Percentiles rank a stretch among this genome's conserved stretches.
Evolutionary conservation across 2,329 filamentous ascomycete species (phyloP).

Genomic region (Conoideocrella luteorostrata): DNA sequence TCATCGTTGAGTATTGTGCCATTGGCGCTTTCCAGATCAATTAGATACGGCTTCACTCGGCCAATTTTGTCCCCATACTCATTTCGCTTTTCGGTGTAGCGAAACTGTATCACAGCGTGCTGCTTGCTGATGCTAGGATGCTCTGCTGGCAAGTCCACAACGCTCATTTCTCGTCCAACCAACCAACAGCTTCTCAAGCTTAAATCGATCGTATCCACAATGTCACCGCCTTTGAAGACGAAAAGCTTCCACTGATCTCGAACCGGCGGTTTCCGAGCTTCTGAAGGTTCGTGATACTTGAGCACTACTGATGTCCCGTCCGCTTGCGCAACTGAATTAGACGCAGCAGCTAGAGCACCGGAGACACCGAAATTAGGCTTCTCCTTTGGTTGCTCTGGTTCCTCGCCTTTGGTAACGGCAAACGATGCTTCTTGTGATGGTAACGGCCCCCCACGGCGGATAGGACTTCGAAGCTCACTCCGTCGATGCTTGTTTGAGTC

Average conservation of each 20-base stretch:
- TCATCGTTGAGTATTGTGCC: slow-evolving; percentile 79
- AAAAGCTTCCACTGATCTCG: slow-evolving; percentile 83
- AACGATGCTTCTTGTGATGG: slow-evolving; percentile 57
- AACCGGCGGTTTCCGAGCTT: slow-evolving; percentile 79
- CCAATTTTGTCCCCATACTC: slow-evolving; percentile 81
- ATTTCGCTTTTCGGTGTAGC: slow-evolving; percentile 73
- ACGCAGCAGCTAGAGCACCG: slow-evolving; percentile 78
- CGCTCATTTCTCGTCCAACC: slow-evolving; percentile 69
- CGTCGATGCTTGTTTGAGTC: slow-evolving; percentile 17
- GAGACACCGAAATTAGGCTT: slow-evolving; percentile 81
- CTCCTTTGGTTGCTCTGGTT: slow-evolving; percentile 60
- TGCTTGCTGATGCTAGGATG: slow-evolving; percentile 94
- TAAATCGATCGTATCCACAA: slow-evolving; percentile 77
- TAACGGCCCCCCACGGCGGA: slow-evolving; percentile 40
- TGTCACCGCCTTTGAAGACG: slow-evolving; percentile 77
- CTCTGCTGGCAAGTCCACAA: slow-evolving; percentile 78
- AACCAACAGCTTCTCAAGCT: slow-evolving; percentile 81
- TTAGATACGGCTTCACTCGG: slow-evolving; percentile 77
- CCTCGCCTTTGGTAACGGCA: slow-evolving; percentile 43
- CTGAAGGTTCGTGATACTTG: slow-evolving; percentile 93
- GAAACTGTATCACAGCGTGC: slow-evolving; percentile 91
- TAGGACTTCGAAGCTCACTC: slow-evolving; percentile 14
- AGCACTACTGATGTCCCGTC: slow-evolving; percentile 71
- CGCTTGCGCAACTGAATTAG: slow-evolving; percentile 67
- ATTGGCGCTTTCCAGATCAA: slow-evolving; percentile 91